These are phyloP conservation scores for Przewalskia tangutica DNA, from an alignment of 257 asterid species.

Conservation along the genomic window DNA sequence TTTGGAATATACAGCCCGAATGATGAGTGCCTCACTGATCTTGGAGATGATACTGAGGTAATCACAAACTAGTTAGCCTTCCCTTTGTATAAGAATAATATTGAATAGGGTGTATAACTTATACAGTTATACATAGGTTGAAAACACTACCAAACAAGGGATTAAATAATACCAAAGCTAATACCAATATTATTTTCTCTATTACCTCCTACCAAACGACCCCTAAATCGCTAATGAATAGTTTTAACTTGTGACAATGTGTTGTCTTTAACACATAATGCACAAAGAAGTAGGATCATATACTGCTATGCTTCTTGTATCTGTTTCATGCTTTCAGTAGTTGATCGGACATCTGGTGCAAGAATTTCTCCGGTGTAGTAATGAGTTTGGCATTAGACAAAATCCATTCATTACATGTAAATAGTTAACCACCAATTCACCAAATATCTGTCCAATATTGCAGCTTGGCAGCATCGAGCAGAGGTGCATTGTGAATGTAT, in stretches of 20 bases:
- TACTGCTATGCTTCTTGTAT: not conserved
- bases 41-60: conserved; percentile 55
- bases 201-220: too few species aligned
- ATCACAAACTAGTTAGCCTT: not conserved
- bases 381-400: not conserved
- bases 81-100: too few species aligned
- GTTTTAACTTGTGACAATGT: not conserved
- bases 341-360: not conserved
- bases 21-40: conserved; percentile 72
- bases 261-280: not conserved
- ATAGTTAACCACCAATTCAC: not conserved
- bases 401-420: not conserved
- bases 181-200: too few species aligned
- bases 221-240: not conserved
- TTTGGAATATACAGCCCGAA: conserved; percentile 87
- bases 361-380: not conserved
- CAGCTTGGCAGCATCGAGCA: conserved; percentile 53
- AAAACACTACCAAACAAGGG: too few species aligned
- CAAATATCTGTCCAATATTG: not conserved
- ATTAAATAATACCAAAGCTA: too few species aligned
- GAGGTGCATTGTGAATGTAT: conserved; percentile 68
- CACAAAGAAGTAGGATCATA: not conserved
- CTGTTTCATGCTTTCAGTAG: not conserved
- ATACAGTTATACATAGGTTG: too few species aligned
- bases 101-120: too few species aligned